Conservation (phyloP, 225 moss, liverwort and hornwort species). For the Pseudisothecium myosuroides region DNA sequence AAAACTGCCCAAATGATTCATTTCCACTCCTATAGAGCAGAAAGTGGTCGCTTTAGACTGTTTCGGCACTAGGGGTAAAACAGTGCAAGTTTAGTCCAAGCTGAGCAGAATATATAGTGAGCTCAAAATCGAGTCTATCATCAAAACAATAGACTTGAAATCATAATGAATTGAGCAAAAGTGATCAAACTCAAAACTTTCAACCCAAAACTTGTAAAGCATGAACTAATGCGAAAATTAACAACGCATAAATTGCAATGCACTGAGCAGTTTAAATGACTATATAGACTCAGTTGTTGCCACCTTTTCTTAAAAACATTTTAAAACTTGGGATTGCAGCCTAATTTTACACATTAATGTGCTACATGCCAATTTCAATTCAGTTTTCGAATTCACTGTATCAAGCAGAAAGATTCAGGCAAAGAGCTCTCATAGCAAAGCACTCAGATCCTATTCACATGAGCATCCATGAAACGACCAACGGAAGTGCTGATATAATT, state of each 20-base stretch:
- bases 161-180: neutral
- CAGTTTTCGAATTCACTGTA: neutral
- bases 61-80: neutral
- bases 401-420: neutral
- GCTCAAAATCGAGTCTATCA: neutral
- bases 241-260: neutral
- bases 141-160: neutral
- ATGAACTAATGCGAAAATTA: neutral
- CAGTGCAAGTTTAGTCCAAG: neutral
- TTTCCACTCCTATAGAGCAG: neutral
- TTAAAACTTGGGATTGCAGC: neutral
- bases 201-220: neutral
- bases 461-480: neutral
- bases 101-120: neutral
- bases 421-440: neutral
- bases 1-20: neutral
- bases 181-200: neutral
- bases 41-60: neutral
- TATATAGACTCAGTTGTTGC: neutral
- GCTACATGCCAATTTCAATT: neutral
- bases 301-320: neutral
- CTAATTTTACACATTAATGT: neutral
- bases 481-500: neutral
- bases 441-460: neutral
- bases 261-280: neutral